Evolutionary conservation across 1,284 basidiomycete genomes (phyloP).

Genomic region (Apiotrichum domesticum): DNA sequence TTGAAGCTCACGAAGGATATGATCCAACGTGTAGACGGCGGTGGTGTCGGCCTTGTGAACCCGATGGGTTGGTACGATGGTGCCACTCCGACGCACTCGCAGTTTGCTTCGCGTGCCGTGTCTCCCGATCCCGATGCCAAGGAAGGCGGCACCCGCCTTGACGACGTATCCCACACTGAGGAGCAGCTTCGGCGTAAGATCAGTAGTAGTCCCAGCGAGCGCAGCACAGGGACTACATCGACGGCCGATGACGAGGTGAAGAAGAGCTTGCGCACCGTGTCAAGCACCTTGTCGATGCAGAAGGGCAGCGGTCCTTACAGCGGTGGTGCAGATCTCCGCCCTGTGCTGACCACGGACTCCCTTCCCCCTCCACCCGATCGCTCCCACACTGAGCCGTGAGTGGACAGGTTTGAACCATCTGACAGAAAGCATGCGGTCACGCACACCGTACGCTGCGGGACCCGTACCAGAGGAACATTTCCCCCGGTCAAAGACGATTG

Average conservation of each 20-base stretch:
- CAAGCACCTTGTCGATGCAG: background rate
- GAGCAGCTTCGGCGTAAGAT: background rate
- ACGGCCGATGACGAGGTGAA: background rate
- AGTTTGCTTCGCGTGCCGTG: background rate
- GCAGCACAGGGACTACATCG: background rate
- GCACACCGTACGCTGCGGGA: background rate
- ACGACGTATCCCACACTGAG: background rate
- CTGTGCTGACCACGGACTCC: background rate
- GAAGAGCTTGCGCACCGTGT: background rate
- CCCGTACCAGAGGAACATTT: constrained; percentile 37
- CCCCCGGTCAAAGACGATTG: constrained; percentile 55
- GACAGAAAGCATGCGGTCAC: background rate
- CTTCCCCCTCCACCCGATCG: background rate
- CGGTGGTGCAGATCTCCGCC: background rate
- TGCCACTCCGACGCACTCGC: constrained; percentile 4
- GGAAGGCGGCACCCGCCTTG: background rate
- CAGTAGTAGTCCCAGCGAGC: background rate
- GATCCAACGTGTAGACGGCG: constrained; percentile 72
- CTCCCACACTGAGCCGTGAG: background rate
- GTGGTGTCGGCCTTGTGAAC: constrained; percentile 71
- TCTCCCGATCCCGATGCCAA: background rate
- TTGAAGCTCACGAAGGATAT: constrained; percentile 62
- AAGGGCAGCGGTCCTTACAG: background rate
- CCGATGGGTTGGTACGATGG: constrained; percentile 57
- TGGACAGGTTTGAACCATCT: background rate